phyloP scores from a whole-genome alignment of 2,329 filamentous ascomycete genomes.

The Stromatinia cepivora region DNA sequence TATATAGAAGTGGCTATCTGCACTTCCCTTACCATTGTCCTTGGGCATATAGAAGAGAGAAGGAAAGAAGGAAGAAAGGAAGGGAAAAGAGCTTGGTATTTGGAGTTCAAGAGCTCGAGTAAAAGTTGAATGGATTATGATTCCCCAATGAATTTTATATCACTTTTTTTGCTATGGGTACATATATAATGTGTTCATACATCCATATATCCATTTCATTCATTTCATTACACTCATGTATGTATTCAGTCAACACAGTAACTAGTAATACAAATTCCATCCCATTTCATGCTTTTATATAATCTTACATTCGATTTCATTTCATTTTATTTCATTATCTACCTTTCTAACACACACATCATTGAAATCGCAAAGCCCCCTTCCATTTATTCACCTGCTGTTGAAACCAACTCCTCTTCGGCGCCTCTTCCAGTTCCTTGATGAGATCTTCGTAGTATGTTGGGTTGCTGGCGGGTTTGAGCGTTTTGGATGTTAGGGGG shows the following conservation, averaged over 20 bases:
- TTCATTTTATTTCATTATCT: neutral
- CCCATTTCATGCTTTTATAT: neutral
- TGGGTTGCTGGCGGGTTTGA: constrained; percentile 62
- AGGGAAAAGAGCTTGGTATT: neutral
- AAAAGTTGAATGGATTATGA: neutral
- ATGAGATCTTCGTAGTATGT: constrained; percentile 63
- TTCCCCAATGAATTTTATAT: neutral
- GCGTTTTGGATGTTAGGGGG: constrained; percentile 50
- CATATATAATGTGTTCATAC: too few species aligned
- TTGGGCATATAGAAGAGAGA: neutral
- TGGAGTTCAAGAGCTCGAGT: neutral
- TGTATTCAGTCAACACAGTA: neutral
- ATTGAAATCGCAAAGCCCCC: constrained; percentile 60
- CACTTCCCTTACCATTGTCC: neutral
- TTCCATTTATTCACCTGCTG: constrained; percentile 55
- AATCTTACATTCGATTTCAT: neutral
- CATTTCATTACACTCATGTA: neutral
- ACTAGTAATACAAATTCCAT: neutral
- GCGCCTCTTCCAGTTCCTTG: constrained; percentile 62
- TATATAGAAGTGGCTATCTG: neutral
- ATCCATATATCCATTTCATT: neutral
- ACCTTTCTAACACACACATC: neutral
- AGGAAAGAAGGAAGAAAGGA: neutral
- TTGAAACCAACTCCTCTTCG: constrained; percentile 55
- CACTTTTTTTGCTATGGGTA: neutral